phyloP scores from a whole-genome alignment of 2,329 filamentous ascomycete genomes.

The Xylaria sp. region DNA sequence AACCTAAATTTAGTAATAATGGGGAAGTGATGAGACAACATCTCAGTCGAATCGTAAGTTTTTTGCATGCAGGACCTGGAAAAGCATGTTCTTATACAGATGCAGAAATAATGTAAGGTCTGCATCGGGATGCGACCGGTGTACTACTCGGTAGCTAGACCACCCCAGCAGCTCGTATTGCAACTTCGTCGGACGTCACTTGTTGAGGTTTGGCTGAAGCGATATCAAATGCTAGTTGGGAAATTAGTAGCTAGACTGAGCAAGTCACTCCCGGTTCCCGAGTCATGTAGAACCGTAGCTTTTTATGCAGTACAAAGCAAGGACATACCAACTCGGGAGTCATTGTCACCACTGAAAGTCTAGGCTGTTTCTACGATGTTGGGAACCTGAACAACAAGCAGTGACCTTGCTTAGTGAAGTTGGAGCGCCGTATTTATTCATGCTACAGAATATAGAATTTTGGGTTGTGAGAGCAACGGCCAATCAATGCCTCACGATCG shows the following conservation, averaged over 20 bases:
- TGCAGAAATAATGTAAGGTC: conserved; percentile 2
- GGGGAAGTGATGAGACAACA: conserved; percentile 21
- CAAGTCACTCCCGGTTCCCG: conserved; percentile 3
- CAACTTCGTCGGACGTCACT: conserved; percentile 1
- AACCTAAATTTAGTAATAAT: conserved; percentile 26
- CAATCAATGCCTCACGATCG: background rate
- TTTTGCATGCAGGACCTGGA: conserved; percentile 24
- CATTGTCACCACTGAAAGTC: background rate
- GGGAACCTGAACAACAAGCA: background rate
- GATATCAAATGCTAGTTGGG: conserved; percentile 5
- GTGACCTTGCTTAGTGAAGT: background rate
- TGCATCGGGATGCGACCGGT: conserved; percentile 25
- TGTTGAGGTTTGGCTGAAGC: conserved; percentile 9
- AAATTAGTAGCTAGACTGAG: conserved; percentile 2
- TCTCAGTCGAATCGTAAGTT: conserved; percentile 30
- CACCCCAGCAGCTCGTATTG: conserved; percentile 6
- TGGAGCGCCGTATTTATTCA: conserved; percentile 2
- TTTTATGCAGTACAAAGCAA: background rate
- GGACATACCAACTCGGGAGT: conserved; percentile 2
- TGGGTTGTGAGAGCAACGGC: background rate
- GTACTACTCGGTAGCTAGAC: conserved; percentile 7
- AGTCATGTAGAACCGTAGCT: background rate
- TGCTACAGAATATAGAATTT: background rate
- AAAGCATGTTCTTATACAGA: conserved; percentile 18
- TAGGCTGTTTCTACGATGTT: background rate